phyloP scores from a whole-genome alignment of 345 rosid genomes.

The Abelmoschus esculentus region DNA sequence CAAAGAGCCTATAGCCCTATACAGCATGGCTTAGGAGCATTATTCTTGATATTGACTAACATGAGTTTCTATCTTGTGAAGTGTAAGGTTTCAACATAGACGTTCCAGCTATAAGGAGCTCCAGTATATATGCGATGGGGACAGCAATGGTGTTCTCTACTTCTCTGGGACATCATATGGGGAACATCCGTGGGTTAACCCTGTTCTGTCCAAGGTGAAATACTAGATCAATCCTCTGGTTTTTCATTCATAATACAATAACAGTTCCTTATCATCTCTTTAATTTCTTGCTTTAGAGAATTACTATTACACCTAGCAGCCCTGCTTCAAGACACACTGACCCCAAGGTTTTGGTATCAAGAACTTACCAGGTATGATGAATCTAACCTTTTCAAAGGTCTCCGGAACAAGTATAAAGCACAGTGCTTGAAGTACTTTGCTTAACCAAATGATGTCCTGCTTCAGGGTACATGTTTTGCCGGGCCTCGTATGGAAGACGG shows the following conservation, averaged over 20 bases:
- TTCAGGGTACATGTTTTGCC: constrained; percentile 77
- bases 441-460: constrained; percentile 3
- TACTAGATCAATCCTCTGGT: not conserved
- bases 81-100: constrained; percentile 66
- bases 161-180: constrained; percentile 87
- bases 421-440: not conserved
- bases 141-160: constrained; percentile 86
- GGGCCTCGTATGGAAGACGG: constrained; percentile 43
- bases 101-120: constrained; percentile 91
- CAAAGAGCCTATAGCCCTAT: not conserved
- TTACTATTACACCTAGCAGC: constrained; percentile 64
- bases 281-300: constrained; percentile 43
- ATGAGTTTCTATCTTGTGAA: constrained; percentile 12
- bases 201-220: constrained; percentile 75
- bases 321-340: constrained; percentile 84
- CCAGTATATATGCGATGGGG: constrained; percentile 95
- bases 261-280: not conserved
- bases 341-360: constrained; percentile 77
- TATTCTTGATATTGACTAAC: not conserved
- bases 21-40: not conserved
- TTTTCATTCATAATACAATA: not conserved
- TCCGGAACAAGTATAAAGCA: not conserved
- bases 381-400: not conserved
- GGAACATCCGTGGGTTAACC: constrained; percentile 95
- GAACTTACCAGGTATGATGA: constrained; percentile 64